phyloP scores from a whole-genome alignment of 2,329 filamentous ascomycete genomes.

The Lasiodiplodia sp. region DNA sequence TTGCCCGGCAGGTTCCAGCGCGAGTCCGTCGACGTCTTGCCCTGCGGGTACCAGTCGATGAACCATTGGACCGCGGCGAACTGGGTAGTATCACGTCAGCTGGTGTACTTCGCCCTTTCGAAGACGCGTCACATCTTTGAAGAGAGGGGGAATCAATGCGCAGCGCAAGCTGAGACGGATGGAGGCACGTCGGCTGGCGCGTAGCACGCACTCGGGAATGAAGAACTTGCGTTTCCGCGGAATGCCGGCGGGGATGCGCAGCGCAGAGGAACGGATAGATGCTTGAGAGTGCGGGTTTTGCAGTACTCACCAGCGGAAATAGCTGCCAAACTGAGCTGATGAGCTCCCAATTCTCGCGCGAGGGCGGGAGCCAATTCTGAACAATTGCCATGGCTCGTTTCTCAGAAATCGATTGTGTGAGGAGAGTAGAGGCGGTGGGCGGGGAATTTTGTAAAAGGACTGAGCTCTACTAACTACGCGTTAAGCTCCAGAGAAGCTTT shows the following conservation, averaged over 20 bases:
- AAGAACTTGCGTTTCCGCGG: neutral
- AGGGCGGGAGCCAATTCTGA: conserved; percentile 55
- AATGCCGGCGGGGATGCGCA: neutral
- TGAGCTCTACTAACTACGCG: neutral
- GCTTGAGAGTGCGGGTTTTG: neutral
- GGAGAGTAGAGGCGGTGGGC: neutral
- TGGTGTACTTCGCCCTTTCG: neutral
- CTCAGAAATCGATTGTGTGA: neutral
- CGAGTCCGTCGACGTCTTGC: conserved; percentile 83
- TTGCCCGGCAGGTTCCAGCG: conserved; percentile 87
- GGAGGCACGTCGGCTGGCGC: neutral
- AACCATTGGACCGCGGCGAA: conserved; percentile 76
- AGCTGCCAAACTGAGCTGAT: conserved; percentile 56
- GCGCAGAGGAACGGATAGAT: neutral
- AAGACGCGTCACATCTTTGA: neutral
- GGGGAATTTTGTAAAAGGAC: neutral
- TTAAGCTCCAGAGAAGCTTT: conserved; percentile 4
- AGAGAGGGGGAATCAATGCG: neutral
- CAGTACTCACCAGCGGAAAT: conserved; percentile 56
- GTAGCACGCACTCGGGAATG: neutral
- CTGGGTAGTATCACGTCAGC: conserved; percentile 54
- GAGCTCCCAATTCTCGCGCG: conserved; percentile 59
- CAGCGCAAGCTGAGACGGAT: neutral
- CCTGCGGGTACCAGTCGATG: conserved; percentile 84
- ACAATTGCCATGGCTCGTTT: conserved; percentile 51